phyloP scores from a whole-genome alignment of 345 rosid genomes.

The Euphorbia peplus region DNA sequence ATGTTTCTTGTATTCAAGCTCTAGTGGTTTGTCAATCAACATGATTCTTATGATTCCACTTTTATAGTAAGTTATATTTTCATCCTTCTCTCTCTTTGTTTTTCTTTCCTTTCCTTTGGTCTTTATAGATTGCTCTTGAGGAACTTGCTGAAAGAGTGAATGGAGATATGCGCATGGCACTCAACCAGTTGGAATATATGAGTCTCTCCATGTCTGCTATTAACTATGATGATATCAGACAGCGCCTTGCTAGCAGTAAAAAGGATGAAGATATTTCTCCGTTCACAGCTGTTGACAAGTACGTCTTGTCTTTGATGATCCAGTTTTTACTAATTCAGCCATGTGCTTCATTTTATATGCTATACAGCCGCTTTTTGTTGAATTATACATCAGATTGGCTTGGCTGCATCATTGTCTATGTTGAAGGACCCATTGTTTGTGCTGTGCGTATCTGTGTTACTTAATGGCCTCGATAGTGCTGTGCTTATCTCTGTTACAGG shows the following conservation, averaged over 20 bases:
- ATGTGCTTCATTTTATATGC: not conserved
- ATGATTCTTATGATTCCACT: constrained; percentile 10
- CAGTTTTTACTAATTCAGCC: not conserved
- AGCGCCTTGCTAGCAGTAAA: constrained; percentile 74
- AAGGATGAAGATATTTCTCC: constrained; percentile 99
- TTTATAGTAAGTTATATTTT: not conserved
- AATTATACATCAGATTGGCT: not conserved
- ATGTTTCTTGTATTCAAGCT: not conserved
- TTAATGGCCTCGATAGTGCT: not conserved
- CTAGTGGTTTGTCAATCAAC: not conserved
- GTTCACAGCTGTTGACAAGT: constrained; percentile 97
- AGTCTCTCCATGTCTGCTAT: constrained; percentile 81
- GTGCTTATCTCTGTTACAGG: too few species aligned
- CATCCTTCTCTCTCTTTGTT: not conserved
- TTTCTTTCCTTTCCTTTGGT: not conserved
- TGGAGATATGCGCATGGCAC: constrained; percentile 96
- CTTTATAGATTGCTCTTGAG: constrained; percentile 81
- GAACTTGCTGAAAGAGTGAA: constrained; percentile 93
- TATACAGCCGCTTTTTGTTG: not conserved
- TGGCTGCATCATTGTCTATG: not conserved
- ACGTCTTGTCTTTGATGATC: constrained; percentile 31
- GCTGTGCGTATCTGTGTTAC: not conserved
- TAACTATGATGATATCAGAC: constrained; percentile 84
- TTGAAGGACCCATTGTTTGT: not conserved
- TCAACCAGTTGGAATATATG: constrained; percentile 93